Evolutionary conservation across 345 rosid genomes (phyloP), one percentile per base, ranked within the genome.

Genomic region (Stellera chamaejasme): DNA sequence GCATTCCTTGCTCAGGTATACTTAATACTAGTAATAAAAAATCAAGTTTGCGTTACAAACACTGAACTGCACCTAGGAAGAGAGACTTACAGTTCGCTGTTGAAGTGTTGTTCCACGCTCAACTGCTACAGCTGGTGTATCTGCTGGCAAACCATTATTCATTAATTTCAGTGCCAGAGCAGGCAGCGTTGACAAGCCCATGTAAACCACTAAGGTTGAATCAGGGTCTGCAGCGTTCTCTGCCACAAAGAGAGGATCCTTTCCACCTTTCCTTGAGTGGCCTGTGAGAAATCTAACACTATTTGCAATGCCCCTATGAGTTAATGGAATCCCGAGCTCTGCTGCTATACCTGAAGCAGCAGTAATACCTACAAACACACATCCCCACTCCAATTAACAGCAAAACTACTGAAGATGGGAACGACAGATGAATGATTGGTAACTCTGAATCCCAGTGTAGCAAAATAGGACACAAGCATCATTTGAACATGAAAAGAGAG

Each of bases 341-440:
- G 99, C 97, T 47, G 96, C 82, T 64, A 93, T 93, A 53, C 97
- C 99, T 1, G 99, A 93, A 23, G 97, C 99, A 0, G 99, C 97
- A 28, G 99, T 93, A 16, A 93, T 93, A 55, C 97, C 97, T 86
- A 77, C 62, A 77, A 53, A 63, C 9, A 32, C 5, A 19, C 5
- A 32, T 32, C 1, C 39, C 9, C 39, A 32, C 39, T 32, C 39
- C 39, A 19, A 19, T 19, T 19, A 19, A 19, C 23, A 19, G 23
- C 23, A 19, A 19, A 19, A 19, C 23, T 19, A 19, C 23, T 19
- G 23, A 19, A 19, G 23, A 19, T 19, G 23, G 23, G 23, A 19
- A 19, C 23, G 23, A 19, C 23, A 19, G 23, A 19, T 0, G 23
- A 19, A 19, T 19, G 23, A 19, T 19, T 19, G 23, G 0, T 19